Conservation (phyloP, 2,329 filamentous ascomycete genomes). For the Scedosporium aurantiacum region DNA sequence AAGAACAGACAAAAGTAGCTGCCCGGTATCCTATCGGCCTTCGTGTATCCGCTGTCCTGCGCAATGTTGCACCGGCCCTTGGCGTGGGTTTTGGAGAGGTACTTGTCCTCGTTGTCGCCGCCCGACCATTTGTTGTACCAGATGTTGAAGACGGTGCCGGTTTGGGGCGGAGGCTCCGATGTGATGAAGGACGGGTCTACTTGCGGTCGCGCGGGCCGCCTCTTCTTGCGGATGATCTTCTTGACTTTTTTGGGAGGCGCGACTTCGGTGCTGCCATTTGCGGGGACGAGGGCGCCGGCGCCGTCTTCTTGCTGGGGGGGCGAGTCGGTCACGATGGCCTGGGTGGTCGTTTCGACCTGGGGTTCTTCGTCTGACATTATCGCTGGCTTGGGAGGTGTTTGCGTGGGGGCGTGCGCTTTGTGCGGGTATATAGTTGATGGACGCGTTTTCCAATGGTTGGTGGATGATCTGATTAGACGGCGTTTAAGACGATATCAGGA, state of each 20-base stretch:
- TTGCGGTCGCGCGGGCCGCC: constrained; percentile 79
- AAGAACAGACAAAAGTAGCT: constrained; percentile 92
- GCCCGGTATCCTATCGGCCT: constrained; percentile 64
- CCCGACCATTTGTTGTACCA: constrained; percentile 99
- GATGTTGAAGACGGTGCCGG: constrained; percentile 92
- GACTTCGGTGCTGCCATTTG: constrained; percentile 32
- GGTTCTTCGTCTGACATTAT: constrained; percentile 22
- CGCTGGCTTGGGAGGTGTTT: neutral
- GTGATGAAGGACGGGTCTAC: constrained; percentile 77
- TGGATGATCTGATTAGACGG: too few species aligned
- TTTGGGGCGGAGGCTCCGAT: constrained; percentile 79
- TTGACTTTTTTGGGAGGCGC: constrained; percentile 48
- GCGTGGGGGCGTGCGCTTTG: neutral
- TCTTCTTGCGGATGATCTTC: constrained; percentile 86
- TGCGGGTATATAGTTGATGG: too few species aligned
- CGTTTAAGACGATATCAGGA: too few species aligned
- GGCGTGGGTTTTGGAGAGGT: constrained; percentile 71
- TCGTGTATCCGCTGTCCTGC: constrained; percentile 67
- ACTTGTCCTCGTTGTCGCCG: constrained; percentile 87
- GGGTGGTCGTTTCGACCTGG: constrained; percentile 15
- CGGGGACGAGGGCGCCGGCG: constrained; percentile 22
- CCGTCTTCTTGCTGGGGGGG: constrained; percentile 13
- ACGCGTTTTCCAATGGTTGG: too few species aligned
- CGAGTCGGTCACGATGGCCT: constrained; percentile 14
- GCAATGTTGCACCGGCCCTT: constrained; percentile 79